Evolutionary conservation across 2,329 filamentous ascomycete species (phyloP).

Genomic region (Botrytis sinoallii): DNA sequence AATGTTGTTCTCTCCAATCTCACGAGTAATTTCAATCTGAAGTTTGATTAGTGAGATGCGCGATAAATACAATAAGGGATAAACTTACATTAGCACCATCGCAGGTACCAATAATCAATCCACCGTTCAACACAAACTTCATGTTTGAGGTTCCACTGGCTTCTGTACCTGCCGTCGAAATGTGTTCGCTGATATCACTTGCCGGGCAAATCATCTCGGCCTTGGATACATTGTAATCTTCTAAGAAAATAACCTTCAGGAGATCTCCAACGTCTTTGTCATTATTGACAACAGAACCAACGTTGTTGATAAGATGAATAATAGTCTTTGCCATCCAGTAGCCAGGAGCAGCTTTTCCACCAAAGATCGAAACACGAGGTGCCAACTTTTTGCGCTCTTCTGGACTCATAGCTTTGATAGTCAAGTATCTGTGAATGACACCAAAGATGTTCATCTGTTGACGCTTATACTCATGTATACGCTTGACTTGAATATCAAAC

Average conservation of each 20-base stretch:
- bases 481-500: constrained; percentile 97
- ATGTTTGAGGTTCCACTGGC: constrained; percentile 92
- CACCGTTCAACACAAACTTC: constrained; percentile 98
- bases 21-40: constrained; percentile 95
- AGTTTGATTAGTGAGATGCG: constrained; percentile 16
- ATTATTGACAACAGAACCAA: constrained; percentile 85
- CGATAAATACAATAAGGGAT: background rate
- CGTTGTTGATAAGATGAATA: constrained; percentile 93
- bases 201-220: constrained; percentile 94
- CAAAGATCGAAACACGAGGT: constrained; percentile 91
- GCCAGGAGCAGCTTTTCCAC: constrained; percentile 93
- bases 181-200: constrained; percentile 96
- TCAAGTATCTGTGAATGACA: constrained; percentile 89
- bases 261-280: constrained; percentile 89
- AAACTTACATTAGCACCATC: constrained; percentile 88
- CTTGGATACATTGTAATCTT: constrained; percentile 99
- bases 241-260: constrained; percentile 94
- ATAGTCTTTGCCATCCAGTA: constrained; percentile 99
- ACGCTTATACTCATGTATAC: constrained; percentile 98
- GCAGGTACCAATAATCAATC: constrained; percentile 95
- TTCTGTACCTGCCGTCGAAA: constrained; percentile 96
- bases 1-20: constrained; percentile 95
- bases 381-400: constrained; percentile 83
- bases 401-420: constrained; percentile 78
- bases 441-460: constrained; percentile 99